Evolutionary conservation across 164 flowering plant genomes (phyloP), one percentile per base, ranked within the genome.

Genomic region (Aristolochia contorta): DNA sequence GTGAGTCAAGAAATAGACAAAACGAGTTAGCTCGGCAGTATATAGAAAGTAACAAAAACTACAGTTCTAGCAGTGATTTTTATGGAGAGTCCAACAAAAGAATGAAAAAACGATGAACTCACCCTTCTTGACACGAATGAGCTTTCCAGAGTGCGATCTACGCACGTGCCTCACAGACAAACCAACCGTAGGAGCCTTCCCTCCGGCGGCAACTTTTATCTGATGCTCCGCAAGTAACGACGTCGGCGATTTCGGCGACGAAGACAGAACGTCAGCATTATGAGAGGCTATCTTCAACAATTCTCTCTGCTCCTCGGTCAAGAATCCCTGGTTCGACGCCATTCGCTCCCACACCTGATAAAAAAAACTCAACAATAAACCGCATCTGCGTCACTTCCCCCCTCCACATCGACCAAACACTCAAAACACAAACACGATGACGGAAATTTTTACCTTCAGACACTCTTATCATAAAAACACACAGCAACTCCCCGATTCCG

Each of bases 231-330:
- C 70, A 61, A 82, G 70, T 65, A 86, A 65, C 5, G 74, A 62
- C 0, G 71, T 64, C 2, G 87, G 80, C 12, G 89, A 84, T 60
- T 81, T 82, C 0, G 92, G 90, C 7, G 96, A 84, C 3, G 91
- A 83, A 0, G 93, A 82, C 66, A 82, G 49, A 56, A 10, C 66
- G 57, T 84, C 96, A n/a, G 74, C 82, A 73, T 77, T 88, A 66
- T 74, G 75, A 32, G 84, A 63, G 0, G 97, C 97, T 16, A 78
- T 56, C 62, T 80, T 84, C 76, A 93, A 33, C 79, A 47, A 58
- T 67, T 84, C 91, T 78, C 99, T 75, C 77, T 93, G 99, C 68
- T 78, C 95, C 16, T 84, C 77, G 14, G 97, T 93, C 70, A 93
- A 71, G 75, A 93, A 90, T 22, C 97, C 99, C 72, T 87, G 89